Evolutionary conservation across 495 filamentous ascomycete genomes (phyloP), one percentile per base, ranked within the genome.

Genomic region (Chaetomium tenue): DNA sequence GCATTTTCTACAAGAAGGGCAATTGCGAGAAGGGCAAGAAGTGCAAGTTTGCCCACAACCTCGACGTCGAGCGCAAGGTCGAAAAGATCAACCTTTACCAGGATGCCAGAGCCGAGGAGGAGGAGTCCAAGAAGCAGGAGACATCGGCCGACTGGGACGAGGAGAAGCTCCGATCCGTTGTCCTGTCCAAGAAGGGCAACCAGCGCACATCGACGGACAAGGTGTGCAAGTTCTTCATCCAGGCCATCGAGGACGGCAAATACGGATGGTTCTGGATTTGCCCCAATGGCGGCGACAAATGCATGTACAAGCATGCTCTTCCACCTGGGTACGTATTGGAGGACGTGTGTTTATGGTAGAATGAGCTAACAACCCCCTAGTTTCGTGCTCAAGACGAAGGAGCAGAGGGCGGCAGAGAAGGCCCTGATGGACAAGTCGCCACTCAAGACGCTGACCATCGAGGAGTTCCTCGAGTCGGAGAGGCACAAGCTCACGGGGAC

Each of bases 201-300:
- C 94, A 94, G 60, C 85, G 88, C 70, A 96, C 93, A 48, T 92
- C 91, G 9, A 99, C 94, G 64, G 94, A 99, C 71, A 99, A 97
- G 77, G 93, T 98, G 63, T 99, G 94, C 89, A 99, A 98, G 78
- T 96, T 81, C 82, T 99, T 99, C 77, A 94, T 97, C 76, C 91
- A 95, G 63, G 94, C 94, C 3, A 93, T 99, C 59, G 94, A 99
- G 79, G 94, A 98, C 68, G 88, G 89, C 68, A 98, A 97, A 79
- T 99, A 99, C 70, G 94, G 94, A 66, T 99, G 94, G 94, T 97
- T 98, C 78, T 99, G 94, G 94, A 81, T 83, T 42, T 99, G 94
- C 86, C 94, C 94, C 55, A 98, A 98, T 76, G 93, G 91, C 64
- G 95, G 91, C 58, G 88, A 99, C 77, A 90, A 96, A 78, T 99